Percentiles rank a stretch among this genome's conserved stretches.
These are phyloP conservation scores for Talaromyces sp. DNA, from an alignment of 2,329 filamentous ascomycete genomes.

Conservation along the genomic window DNA sequence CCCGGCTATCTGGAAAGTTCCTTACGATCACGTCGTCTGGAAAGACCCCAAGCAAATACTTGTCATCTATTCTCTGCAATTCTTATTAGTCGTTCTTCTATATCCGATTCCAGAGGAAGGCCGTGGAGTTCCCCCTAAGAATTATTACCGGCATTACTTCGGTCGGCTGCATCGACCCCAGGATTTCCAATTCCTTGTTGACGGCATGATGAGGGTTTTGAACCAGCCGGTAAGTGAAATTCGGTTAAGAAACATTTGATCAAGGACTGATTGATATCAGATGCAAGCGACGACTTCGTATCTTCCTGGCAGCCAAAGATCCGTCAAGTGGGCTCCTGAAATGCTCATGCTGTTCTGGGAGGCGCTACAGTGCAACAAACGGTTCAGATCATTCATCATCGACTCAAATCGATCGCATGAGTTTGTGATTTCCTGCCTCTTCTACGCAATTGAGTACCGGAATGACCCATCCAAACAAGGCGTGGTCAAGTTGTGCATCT, in stretches of 20 bases:
- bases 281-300: slow-evolving; percentile 85
- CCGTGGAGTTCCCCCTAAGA: slow-evolving; percentile 65
- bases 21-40: slow-evolving; percentile 87
- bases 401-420: slow-evolving; percentile 92
- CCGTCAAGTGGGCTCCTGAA: slow-evolving; percentile 83
- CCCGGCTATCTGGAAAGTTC: slow-evolving; percentile 85
- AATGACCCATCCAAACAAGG: slow-evolving; percentile 83
- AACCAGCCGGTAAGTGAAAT: slow-evolving; percentile 64
- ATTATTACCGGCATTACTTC: slow-evolving; percentile 89
- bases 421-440: slow-evolving; percentile 83
- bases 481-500: slow-evolving; percentile 94
- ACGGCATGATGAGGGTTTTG: slow-evolving; percentile 86
- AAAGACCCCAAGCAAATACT: slow-evolving; percentile 86
- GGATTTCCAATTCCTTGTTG: slow-evolving; percentile 95
- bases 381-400: slow-evolving; percentile 93
- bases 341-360: slow-evolving; percentile 99
- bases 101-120: slow-evolving; percentile 81
- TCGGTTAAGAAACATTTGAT: not conserved
- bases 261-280: slow-evolving; percentile 25
- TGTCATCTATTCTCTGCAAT: slow-evolving; percentile 85
- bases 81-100: slow-evolving; percentile 77
- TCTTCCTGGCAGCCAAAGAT: slow-evolving; percentile 74
- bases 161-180: slow-evolving; percentile 86
- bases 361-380: slow-evolving; percentile 92
- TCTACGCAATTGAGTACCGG: slow-evolving; percentile 88